A percentile compares a stretch with the other conserved stretches of the same genome.
Evolutionary conservation across 441 rosid genomes (phyloP).

Genomic region (Eugenia klotzschiana): DNA sequence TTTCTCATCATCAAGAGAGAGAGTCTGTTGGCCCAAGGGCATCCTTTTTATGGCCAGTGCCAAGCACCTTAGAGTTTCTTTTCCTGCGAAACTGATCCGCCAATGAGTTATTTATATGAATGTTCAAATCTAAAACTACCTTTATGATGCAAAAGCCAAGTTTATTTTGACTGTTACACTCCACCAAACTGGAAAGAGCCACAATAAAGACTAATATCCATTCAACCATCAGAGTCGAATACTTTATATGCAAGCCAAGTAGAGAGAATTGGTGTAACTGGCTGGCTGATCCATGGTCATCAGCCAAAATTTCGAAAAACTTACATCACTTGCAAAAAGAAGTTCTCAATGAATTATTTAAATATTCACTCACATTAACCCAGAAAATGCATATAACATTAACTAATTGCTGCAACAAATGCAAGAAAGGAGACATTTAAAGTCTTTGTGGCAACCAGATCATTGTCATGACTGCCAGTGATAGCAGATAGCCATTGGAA

Average conservation of each 20-base stretch:
- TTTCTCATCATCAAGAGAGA: constrained; percentile 75
- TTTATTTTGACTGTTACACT: not conserved
- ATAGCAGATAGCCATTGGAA: not conserved
- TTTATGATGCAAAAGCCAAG: not conserved
- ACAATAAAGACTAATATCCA: not conserved
- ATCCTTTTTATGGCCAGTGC: constrained; percentile 81
- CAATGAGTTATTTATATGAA: constrained; percentile 8
- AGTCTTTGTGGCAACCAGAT: not conserved
- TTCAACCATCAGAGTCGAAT: not conserved
- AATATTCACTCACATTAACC: not conserved
- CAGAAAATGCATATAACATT: not conserved
- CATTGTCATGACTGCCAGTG: not conserved
- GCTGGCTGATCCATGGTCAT: not conserved
- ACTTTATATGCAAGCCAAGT: not conserved
- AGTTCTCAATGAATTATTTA: not conserved
- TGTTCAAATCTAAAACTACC: not conserved
- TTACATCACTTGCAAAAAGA: not conserved
- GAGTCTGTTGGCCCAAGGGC: constrained; percentile 60
- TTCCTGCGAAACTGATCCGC: constrained; percentile 75
- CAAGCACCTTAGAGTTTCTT: constrained; percentile 86
- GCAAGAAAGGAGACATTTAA: not conserved
- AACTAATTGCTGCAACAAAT: not conserved
- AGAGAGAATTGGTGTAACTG: not conserved
- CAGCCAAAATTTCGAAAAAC: not conserved
- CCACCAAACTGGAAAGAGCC: not conserved